phyloP scores from a whole-genome alignment of 2,329 filamentous ascomycete species.

The Aspergillus thermomutatus region DNA sequence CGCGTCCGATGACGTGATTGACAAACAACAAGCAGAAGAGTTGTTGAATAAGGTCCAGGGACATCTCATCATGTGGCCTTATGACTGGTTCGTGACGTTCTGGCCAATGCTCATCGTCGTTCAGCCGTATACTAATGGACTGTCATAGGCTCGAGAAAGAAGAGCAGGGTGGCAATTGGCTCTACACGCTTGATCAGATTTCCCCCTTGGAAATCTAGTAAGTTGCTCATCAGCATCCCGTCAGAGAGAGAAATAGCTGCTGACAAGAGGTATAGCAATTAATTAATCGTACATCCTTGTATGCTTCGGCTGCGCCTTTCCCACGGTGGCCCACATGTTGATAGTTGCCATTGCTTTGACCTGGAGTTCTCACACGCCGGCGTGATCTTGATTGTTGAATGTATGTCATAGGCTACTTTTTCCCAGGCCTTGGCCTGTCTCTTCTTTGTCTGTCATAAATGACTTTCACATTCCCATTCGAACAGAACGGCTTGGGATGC shows the following conservation, averaged over 20 bases:
- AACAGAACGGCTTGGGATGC: slow-evolving; percentile 2
- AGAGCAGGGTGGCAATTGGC: slow-evolving; percentile 91
- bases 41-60: slow-evolving; percentile 80
- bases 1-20: slow-evolving; percentile 70
- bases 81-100: slow-evolving; percentile 66
- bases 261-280: slow-evolving; percentile 27
- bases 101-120: slow-evolving; percentile 5
- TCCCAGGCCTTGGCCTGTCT: neutral
- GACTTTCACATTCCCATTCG: neutral
- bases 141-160: slow-evolving; percentile 69
- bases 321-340: neutral
- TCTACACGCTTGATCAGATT: slow-evolving; percentile 93
- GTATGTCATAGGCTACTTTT: neutral
- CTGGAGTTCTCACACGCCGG: neutral
- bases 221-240: slow-evolving; percentile 14
- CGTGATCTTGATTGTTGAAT: neutral
- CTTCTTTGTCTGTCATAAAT: neutral
- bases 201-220: slow-evolving; percentile 92
- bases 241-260: neutral
- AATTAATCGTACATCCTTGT: slow-evolving; percentile 10
- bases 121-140: slow-evolving; percentile 9
- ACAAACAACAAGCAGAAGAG: slow-evolving; percentile 73
- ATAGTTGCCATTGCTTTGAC: neutral
- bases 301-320: neutral
- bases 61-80: slow-evolving; percentile 85